Percentiles rank a stretch among this genome's conserved stretches.
Evolutionary conservation across 106 monocot genomes (phyloP).

Genomic region (Dendrobium catenatum): DNA sequence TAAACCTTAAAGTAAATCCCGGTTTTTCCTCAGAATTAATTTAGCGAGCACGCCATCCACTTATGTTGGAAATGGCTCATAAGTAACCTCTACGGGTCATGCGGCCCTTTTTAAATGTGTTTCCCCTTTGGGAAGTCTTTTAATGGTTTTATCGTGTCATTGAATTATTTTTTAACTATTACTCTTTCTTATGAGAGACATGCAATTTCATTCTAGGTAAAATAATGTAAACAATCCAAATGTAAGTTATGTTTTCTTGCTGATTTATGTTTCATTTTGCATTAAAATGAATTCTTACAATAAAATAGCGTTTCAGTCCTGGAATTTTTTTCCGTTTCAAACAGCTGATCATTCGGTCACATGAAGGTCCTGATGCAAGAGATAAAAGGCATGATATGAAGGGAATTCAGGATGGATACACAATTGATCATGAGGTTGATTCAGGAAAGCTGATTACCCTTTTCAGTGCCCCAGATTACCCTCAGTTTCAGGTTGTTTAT

Average conservation of each 20-base stretch:
- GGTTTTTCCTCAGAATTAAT: too few relatives aligned
- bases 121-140: too few relatives aligned
- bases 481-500: constrained; percentile 84
- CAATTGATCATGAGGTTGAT: constrained; percentile 82
- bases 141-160: too few relatives aligned
- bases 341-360: constrained; percentile 95
- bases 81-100: too few relatives aligned
- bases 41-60: too few relatives aligned
- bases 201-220: too few relatives aligned
- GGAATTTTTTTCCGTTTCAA: constrained; percentile 4
- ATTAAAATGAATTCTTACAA: not conserved
- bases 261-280: not conserved
- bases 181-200: too few relatives aligned
- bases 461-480: constrained; percentile 97
- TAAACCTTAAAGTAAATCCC: too few relatives aligned
- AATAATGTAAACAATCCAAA: not conserved
- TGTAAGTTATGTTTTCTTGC: not conserved
- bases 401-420: constrained; percentile 83
- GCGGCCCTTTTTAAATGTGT: too few relatives aligned
- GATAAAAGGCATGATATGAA: constrained; percentile 61
- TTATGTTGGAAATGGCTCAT: too few relatives aligned
- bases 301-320: not conserved
- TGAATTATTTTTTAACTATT: too few relatives aligned
- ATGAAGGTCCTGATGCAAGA: constrained; percentile 99
- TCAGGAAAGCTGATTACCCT: constrained; percentile 84